Base-by-base conservation (phyloP, 1,284 basidiomycete species). In the Peniophora sp. region DNA sequence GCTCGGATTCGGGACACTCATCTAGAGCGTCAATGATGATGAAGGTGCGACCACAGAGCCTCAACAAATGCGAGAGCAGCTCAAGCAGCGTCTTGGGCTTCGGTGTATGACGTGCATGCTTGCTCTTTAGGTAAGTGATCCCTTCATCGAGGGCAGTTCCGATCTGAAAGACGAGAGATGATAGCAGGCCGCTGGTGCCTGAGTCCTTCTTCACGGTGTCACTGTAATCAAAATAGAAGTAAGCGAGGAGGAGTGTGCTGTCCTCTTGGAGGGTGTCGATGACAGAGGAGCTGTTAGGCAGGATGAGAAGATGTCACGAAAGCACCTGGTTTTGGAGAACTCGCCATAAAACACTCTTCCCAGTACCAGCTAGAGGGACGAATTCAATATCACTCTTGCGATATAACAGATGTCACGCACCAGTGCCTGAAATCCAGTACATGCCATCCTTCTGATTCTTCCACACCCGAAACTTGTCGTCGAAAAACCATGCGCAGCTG, bases 301-400 rank as follows among this genome's bases (percentile, higher is more conserved):
- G 8, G 38, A 16, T 41, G n/a, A 41, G 38, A n/a, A 20, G n/a
- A 41, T 20, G 5, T 6, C 8, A 41, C 8, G 16, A 41, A 41
- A 41, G 38, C 34, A 36, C 10, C 34, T 10, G 19, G 19, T 8
- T n/a, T 20, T 8, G 16, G 1, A 20, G 3, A 9, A n/a, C 44
- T 8, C 23, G 24, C 44, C 44, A 45, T 16, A 45, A 20, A n/a
- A 45, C 44, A 25, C 44, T 45, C 44, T 45, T 45, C 24, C 44
- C 44, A 22, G 20, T 10, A 20, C 44, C 44, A 45, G 44, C 44
- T 45, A 9, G 3, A 1, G 19, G 5, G 38, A 41, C 8, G 19
- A 41, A 5, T 10, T n/a, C 10, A n/a, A 20, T 5, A 8, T 16
- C 8, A 8, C 8, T 5, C 16, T 17, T 17, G 19, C 20, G 1